phyloP scores from a whole-genome alignment of 768 basidiomycete genomes.

The Tulasnella sp. region DNA sequence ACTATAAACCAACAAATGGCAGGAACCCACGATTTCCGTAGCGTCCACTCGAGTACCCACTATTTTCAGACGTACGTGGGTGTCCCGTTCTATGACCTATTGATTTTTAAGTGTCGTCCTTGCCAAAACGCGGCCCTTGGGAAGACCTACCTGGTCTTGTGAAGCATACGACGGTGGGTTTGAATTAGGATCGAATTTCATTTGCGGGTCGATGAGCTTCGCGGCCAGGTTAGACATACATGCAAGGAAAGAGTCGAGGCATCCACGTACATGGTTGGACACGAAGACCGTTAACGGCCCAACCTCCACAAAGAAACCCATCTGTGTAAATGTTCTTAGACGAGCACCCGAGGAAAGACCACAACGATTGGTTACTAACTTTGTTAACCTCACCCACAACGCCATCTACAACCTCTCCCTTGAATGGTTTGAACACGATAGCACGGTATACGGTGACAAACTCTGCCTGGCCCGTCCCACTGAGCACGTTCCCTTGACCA shows the following conservation, averaged over 20 bases:
- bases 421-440: constrained; percentile 99
- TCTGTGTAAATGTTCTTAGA: constrained; percentile 36
- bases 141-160: constrained; percentile 54
- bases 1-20: neutral
- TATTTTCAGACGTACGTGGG: constrained; percentile 84
- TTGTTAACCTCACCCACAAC: constrained; percentile 93
- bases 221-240: neutral
- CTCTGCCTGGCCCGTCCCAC: constrained; percentile 89
- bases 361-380: constrained; percentile 36
- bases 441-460: constrained; percentile 90
- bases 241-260: neutral
- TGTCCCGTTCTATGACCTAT: constrained; percentile 88
- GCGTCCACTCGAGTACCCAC: constrained; percentile 98
- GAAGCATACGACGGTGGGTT: constrained; percentile 95
- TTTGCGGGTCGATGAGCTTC: constrained; percentile 85
- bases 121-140: constrained; percentile 12
- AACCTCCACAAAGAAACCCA: constrained; percentile 97
- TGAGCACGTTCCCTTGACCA: constrained; percentile 82
- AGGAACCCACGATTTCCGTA: constrained; percentile 75
- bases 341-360: neutral
- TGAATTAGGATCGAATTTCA: constrained; percentile 90
- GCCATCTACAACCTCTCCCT: constrained; percentile 95
- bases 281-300: constrained; percentile 92
- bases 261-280: constrained; percentile 68
- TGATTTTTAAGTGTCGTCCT: neutral